Base-by-base conservation (phyloP, 1,284 basidiomycete species). In the Testicularia cyperi region DNA sequence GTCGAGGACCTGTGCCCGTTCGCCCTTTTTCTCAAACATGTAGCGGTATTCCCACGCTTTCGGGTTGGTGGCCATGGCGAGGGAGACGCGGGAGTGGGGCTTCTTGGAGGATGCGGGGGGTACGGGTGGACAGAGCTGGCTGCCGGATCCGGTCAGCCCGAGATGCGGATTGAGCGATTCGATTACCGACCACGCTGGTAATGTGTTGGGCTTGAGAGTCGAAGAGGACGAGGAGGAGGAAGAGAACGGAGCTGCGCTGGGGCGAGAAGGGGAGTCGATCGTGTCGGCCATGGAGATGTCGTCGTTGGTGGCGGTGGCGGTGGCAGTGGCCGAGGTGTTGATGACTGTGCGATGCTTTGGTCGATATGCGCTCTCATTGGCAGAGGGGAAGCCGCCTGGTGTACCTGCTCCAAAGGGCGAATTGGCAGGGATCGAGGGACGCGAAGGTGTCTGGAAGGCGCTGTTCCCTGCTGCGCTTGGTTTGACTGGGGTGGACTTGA, bases 21-120 rank as follows among this genome's bases (percentile, higher is more conserved):
- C 69, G 19, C 60, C 71, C 28, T 72, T 72, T 20, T 68, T 68
- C 25, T 75, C 71, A 40, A 74, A 75, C 72, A 74, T 74, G 51
- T 75, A 75, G 4, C 73, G 60, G 39, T 74, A 74, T 26, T 66
- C 65, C 71, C 70, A 75, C 14, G 60, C 60, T 24, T 62, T 68
- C 4, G 69, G 57, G 29, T 74, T 63, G 13, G 62, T 72, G 25
- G 68, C 68, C 44, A 70, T 70, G 10, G 70, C 70, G 25, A 75
- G 53, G 21, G 65, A 44, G 19, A 73, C 68, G 28, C 72, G 65
- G 4, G 43, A 33, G 4, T 44, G 16, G 1, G n/a, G 9, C 22
- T 62, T 62, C 25, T 51, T 51, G 43, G 35, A 21, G 0, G 14
- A 16, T 5, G 39, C 24, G 4, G 48, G 16, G 2, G 45, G 12